These are phyloP conservation scores for Phylloporus arenicola DNA, from an alignment of 768 basidiomycete genomes.

Conservation along the genomic window DNA sequence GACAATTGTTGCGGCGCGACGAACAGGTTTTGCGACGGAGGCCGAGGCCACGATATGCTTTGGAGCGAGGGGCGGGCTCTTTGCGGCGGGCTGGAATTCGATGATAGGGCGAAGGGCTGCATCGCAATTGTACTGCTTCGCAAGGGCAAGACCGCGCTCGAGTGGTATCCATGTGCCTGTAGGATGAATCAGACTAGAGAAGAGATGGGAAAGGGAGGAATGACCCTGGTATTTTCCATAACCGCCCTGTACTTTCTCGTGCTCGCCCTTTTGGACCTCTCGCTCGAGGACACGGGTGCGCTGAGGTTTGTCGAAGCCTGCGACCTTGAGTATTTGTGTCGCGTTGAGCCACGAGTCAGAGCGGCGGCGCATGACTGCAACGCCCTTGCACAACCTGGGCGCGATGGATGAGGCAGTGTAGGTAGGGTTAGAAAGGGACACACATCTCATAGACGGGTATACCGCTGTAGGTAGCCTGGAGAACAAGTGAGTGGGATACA, in stretches of 20 bases:
- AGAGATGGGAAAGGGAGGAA: conserved; percentile 18
- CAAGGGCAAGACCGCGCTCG: conserved; percentile 78
- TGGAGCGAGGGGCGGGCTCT: conserved; percentile 91
- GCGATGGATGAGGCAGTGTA: conserved; percentile 37
- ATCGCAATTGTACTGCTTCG: conserved; percentile 93
- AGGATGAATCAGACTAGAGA: neutral
- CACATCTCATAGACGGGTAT: conserved; percentile 92
- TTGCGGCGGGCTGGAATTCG: conserved; percentile 84
- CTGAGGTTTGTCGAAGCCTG: conserved; percentile 98
- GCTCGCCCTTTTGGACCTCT: conserved; percentile 97
- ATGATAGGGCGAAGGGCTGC: conserved; percentile 83
- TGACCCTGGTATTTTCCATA: conserved; percentile 99
- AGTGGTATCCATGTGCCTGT: conserved; percentile 98
- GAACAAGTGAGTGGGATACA: conserved; percentile 9
- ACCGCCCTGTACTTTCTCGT: conserved; percentile 98
- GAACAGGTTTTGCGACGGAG: conserved; percentile 35
- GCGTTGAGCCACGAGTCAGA: conserved; percentile 98
- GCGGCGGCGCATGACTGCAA: conserved; percentile 96
- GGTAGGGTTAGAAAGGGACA: conserved; percentile 35
- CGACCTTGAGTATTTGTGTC: conserved; percentile 98
- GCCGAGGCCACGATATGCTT: conserved; percentile 83
- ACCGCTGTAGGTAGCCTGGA: conserved; percentile 85
- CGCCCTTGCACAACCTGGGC: conserved; percentile 86
- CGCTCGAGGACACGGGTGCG: conserved; percentile 94
- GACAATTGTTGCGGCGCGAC: conserved; percentile 17